Evolutionary conservation across 2,329 filamentous ascomycete genomes (phyloP), one percentile per base, ranked within the genome.

Genomic region (Verticillium isaacii): DNA sequence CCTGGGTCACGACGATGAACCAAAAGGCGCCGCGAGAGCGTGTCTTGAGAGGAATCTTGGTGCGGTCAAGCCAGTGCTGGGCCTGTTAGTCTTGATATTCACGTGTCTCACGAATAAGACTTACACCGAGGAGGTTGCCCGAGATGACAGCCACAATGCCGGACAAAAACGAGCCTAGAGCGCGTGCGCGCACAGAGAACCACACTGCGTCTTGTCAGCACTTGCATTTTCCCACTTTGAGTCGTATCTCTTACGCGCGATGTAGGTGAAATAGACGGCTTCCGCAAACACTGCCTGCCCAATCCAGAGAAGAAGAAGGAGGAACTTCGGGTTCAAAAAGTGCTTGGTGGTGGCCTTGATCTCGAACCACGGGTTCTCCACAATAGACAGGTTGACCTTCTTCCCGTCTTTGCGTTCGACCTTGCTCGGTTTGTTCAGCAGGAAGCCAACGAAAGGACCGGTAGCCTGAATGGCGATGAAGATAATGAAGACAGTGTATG

Each of bases 191-290:
- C 1, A 92, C 90, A 1, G 81, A 83, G 68, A 92, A 91, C 87
- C 87, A 93, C 15, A 89, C 75, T 73, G 65, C 36, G 19, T 23
- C 61, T 0, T 12, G 37, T 67, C 32, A 69, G 60, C 5, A 41
- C 45, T 36, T 7, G 1, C 17, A 0, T 5, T 57, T 69, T 66
- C 63, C 71, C 68, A 65, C 11, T 17, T 15, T 5, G 37, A n/a
- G 14, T 17, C 23, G 19, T 11, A 25, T 2, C 29, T 72, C 75
- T 67, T 60, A 77, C 79, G 65, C 9, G 80, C 78, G 8, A 88
- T 76, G 62, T 88, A 92, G 0, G 89, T 91, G 71, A 88, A 91
- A 72, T 88, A 90, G 0, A 92, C 88, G 0, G 89, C 86, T 70
- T 92, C 89, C 0, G 87, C 77, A 69, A 89, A 92, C 0, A 90